phyloP scores from a whole-genome alignment of 352 stramenopile species.

The Saprolegnia diclina region DNA sequence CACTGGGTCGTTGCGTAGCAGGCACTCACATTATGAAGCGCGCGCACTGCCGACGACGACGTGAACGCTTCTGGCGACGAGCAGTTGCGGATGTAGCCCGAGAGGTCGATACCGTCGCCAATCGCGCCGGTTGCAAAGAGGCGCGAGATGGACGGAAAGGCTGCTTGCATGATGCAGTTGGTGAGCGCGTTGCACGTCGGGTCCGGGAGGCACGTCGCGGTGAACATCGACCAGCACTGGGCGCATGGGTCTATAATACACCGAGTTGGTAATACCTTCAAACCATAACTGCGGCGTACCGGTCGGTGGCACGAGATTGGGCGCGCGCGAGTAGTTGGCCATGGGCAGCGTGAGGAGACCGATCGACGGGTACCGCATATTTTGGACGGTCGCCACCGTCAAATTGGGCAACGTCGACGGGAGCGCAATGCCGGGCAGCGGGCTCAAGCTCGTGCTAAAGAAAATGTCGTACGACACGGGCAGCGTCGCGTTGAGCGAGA shows the following conservation, averaged over 20 bases:
- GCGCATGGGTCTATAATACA: conserved; percentile 9
- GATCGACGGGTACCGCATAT: not conserved
- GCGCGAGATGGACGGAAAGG: conserved; percentile 12
- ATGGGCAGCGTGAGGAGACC: not conserved
- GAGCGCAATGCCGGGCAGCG: not conserved
- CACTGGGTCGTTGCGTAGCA: conserved; percentile 19
- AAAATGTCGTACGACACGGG: not conserved
- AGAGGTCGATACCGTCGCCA: conserved; percentile 3
- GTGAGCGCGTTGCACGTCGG: conserved; percentile 14
- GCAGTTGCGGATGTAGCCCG: conserved; percentile 4
- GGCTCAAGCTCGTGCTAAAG: conserved; percentile 5
- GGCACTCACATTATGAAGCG: conserved; percentile 10
- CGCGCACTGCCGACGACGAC: not conserved
- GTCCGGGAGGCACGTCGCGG: conserved; percentile 12
- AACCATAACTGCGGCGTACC: no score
- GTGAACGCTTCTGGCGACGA: not conserved
- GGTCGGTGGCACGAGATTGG: conserved; percentile 12
- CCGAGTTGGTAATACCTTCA: no score
- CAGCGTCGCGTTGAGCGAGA: not conserved
- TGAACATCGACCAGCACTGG: conserved; percentile 13
- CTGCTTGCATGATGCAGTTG: conserved; percentile 24
- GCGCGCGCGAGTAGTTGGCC: not conserved
- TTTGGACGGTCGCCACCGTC: not conserved
- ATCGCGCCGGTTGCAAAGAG: not conserved
- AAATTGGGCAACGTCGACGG: not conserved